Percentiles rank a stretch among this genome's conserved stretches.
These are phyloP conservation scores for Colletotrichum truncatum DNA, from an alignment of 2,329 filamentous ascomycete genomes.

Conservation along the genomic window DNA sequence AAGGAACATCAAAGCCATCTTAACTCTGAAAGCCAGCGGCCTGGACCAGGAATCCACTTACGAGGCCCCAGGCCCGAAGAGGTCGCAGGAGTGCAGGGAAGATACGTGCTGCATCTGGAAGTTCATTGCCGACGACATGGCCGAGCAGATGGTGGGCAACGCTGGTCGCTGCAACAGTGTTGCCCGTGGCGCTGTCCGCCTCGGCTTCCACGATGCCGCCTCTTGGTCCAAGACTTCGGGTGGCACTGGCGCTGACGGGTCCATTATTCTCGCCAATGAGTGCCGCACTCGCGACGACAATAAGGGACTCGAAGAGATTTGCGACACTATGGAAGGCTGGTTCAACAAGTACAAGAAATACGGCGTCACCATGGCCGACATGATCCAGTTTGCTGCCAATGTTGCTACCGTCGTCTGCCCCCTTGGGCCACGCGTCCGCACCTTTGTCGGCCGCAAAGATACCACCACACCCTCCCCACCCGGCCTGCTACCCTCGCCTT, in stretches of 20 bases:
- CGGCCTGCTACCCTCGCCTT: constrained; percentile 53
- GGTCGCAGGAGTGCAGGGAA: constrained; percentile 40
- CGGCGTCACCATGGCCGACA: constrained; percentile 60
- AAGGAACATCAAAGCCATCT: constrained; percentile 47
- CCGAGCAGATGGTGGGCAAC: constrained; percentile 43
- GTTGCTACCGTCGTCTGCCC: constrained; percentile 58
- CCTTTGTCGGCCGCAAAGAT: constrained; percentile 61
- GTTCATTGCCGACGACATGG: constrained; percentile 51
- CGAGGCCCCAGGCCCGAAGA: constrained; percentile 31
- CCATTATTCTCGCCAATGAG: constrained; percentile 49
- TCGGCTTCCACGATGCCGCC: constrained; percentile 59
- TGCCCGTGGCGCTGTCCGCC: constrained; percentile 54
- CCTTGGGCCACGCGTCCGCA: constrained; percentile 56
- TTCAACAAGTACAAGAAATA: constrained; percentile 51
- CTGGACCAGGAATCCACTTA: constrained; percentile 30
- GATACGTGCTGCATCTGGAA: constrained; percentile 57
- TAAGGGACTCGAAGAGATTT: constrained; percentile 56
- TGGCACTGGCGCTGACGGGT: constrained; percentile 57
- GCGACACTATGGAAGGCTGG: constrained; percentile 47
- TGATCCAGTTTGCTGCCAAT: constrained; percentile 62
- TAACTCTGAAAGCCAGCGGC: constrained; percentile 39
- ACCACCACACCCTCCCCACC: constrained; percentile 46
- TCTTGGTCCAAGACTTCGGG: constrained; percentile 49
- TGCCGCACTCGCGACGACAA: constrained; percentile 52
- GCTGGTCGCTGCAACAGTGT: constrained; percentile 51